Base-by-base conservation (phyloP, 2,329 filamentous ascomycete species). In the Hypoxylon rubiginosum region DNA sequence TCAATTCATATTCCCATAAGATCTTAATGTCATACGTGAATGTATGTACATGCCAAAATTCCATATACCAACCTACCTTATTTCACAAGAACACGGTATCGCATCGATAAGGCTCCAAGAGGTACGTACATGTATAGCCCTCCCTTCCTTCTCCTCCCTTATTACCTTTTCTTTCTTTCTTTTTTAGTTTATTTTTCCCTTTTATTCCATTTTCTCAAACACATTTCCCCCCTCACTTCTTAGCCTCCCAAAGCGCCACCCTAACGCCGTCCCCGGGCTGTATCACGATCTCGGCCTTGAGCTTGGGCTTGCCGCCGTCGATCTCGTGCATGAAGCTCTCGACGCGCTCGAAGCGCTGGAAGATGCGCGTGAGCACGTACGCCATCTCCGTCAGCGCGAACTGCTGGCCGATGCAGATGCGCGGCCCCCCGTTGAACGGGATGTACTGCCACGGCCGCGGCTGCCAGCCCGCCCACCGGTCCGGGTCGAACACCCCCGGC, bases 281-380 rank as follows among this genome's bases (percentile, higher is more conserved):
- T 70, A 90, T 71, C 39, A 89, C 86, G 71, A 91, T 87, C 72
- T 90, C 86, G 0, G 85, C 78, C 81, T 85, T 88, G 66, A 90
- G 78, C 55, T 75, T 77, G 5, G 87, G 86, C 1, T 79, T 75
- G 0, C 86, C 87, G 13, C 83, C 83, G 71, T 89, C 86, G 39
- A 88, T 72, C n/a, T 79, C 76, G 7, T 76, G 68, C 87, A 89
- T 89, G 71, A 83, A 80, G 73, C 81, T 86, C 73, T 88, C 86
- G 7, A 93, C 82, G 10, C 83, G 79, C 58, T 89, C 87, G 75
- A 91, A 96, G 24, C 85, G 83, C 81, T 95, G 92, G 74, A 94
- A 87, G 69, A 95, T 74, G 48, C 92, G 83, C 28, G 90, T 89
- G 65, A 93, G 84, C 9, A 91, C 89, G 75, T 80, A 88, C 0